phyloP scores from a whole-genome alignment of 352 stramenopile genomes.

The Ophiocytium majus region DNA sequence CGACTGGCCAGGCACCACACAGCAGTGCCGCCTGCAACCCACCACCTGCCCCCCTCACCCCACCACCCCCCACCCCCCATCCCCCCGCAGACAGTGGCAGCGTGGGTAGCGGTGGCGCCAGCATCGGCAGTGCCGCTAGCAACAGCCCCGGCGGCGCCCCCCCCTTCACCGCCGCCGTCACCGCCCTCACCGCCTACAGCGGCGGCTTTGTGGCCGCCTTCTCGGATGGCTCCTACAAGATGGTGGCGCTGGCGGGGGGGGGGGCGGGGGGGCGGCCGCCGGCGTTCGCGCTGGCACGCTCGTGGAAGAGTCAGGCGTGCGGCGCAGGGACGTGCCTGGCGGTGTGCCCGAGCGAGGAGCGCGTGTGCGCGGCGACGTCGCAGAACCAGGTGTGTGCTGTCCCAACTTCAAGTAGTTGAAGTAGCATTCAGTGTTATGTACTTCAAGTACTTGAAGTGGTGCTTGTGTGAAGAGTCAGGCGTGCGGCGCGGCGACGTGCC shows the following conservation, averaged over 20 bases:
- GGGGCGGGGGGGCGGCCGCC: too few relatives aligned
- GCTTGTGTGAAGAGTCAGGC: background rate
- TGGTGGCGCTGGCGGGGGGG: slow-evolving; percentile 21
- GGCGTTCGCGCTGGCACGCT: background rate
- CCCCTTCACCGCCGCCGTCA: background rate
- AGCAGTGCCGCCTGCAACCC: too few relatives aligned
- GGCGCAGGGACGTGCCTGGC: slow-evolving; percentile 48
- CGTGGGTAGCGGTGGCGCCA: background rate
- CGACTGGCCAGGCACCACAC: too few relatives aligned
- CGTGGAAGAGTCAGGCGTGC: slow-evolving; percentile 24
- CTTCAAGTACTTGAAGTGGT: slow-evolving; percentile 10
- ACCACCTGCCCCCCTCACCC: too few relatives aligned
- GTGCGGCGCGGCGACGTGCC: slow-evolving; percentile 34
- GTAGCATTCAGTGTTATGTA: slow-evolving; percentile 24
- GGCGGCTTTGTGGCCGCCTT: slow-evolving; percentile 57
- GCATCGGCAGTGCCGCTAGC: too few relatives aligned
- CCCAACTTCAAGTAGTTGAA: background rate
- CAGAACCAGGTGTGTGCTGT: slow-evolving; percentile 60
- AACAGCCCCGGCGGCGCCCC: background rate
- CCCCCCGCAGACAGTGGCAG: slow-evolving; percentile 20
- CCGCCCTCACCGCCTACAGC: slow-evolving; percentile 15
- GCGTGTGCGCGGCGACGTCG: slow-evolving; percentile 45
- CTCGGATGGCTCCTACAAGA: slow-evolving; percentile 42
- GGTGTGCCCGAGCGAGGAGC: slow-evolving; percentile 58
- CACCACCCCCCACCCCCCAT: too few relatives aligned